Base-by-base conservation (phyloP, 495 filamentous ascomycete species). In the Xanthoparmelia taractica region DNA sequence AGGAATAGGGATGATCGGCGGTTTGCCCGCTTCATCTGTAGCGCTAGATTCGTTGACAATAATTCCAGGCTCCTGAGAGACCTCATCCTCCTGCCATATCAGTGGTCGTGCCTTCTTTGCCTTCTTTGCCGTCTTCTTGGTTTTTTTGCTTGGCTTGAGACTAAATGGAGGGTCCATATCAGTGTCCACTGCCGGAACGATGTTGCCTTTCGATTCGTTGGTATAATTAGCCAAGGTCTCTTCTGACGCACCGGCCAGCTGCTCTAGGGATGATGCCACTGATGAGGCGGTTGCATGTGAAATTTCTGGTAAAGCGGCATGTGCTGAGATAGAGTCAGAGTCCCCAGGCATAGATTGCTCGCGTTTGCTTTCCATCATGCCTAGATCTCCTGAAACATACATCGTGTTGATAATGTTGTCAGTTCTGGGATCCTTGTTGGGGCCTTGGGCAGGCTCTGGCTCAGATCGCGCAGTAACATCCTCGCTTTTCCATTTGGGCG, bases 41-140 rank as follows among this genome's bases (percentile, higher is more conserved):
- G 27, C 29, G 52, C 31, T 23, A 36, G 34, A 17, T 8, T 45
- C 57, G 31, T 56, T 50, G 6, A 23, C 25, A 31, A 31, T n/a
- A 47, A 5, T 25, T 25, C n/a, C 57, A 17, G 48, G n/a, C 7
- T 65, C 38, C 40, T 27, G 56, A 41, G 31, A 58, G 20, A 45
- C 15, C 27, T 34, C 63, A 3, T 40, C 60, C 33, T 41, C 60
- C 18, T 58, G 34, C 34, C 37, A 40, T 45, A 4, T 34, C 31
- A 50, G 13, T 20, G 37, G 11, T 37, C 27, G 50, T 56, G 23
- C 34, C 31, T 66, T 63, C 34, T 67, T 63, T 27, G 36, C 63
- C 62, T 74, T 71, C 60, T 10, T 36, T 36, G n/a, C n/a, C n/a
- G n/a, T n/a, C n/a, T 74, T 68, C 57, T 71, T 72, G 56, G 73